Evolutionary conservation across 1,139 yeast species (phyloP), one percentile per base, ranked within the genome.

Genomic region (Meyerozyma sp.): DNA sequence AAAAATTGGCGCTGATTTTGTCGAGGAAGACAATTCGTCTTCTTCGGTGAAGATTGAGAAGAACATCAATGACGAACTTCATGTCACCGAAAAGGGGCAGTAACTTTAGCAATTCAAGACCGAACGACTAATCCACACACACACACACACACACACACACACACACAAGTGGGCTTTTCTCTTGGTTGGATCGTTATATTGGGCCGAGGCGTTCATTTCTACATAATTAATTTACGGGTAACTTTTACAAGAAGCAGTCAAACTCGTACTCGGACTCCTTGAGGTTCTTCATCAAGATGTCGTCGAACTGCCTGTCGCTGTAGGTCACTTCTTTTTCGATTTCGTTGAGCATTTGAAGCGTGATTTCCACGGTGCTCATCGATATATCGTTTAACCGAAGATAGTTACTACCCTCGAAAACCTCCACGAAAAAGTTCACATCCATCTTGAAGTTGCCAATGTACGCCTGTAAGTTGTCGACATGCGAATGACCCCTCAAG

Each of bases 341-440:
- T 36, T 63, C 67, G 18, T 62, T 61, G n/a, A 69, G 59, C 10
- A 62, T 54, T 27, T 64, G 62, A 42, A 70, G 53, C 18, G 67
- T 54, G 4, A 70, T 55, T 28, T 70, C 68, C 36, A 69, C 63
- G 23, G 68, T 54, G 40, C 66, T 68, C 53, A 66, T 61, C 16
- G 68, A 61, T 41, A 61, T 58, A 36, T 70, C 75, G 44, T 69
- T 68, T 41, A 73, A 60, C 44, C 61, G 61, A 43, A 71, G 61
- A 2, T 63, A 49, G 26, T 58, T 55, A 4, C 75, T 68, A 6
- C 61, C 56, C 44, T 72, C 77, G 48, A 73, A 73, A 0, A 72
- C 62, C 45, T 68, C 72, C 48, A 64, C 63, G 45, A 72, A 65
- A 44, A 71, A 73, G 46, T 66, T 65, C 16, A 64, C 59, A 48